phyloP scores from a whole-genome alignment of 2,329 filamentous ascomycete genomes.

The Colletotrichum sp. region DNA sequence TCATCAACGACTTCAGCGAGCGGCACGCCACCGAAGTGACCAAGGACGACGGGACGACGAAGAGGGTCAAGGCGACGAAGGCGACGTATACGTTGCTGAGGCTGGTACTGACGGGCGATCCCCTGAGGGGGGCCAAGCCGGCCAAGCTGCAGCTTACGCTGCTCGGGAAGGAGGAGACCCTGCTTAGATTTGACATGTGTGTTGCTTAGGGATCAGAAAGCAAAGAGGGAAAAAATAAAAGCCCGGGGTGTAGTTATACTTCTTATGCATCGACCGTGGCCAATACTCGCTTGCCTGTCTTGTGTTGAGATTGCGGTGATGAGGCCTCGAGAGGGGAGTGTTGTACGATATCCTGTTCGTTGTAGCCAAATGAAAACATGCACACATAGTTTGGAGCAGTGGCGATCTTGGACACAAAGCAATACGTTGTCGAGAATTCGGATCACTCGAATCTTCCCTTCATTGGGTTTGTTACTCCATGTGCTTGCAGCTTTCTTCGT shows the following conservation, averaged over 20 bases:
- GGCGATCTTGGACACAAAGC: neutral
- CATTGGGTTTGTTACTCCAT: neutral
- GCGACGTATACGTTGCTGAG: slow-evolving; percentile 11
- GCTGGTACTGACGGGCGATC: slow-evolving; percentile 16
- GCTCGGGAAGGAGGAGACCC: slow-evolving; percentile 15
- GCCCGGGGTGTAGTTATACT: neutral
- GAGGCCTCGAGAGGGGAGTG: neutral
- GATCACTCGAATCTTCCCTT: neutral
- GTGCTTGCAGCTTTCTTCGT: neutral
- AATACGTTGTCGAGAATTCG: neutral
- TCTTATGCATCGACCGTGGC: neutral
- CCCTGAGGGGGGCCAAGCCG: slow-evolving; percentile 15
- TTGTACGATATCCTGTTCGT: neutral
- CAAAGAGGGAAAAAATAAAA: too few relatives aligned
- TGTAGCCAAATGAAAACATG: neutral
- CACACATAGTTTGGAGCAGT: neutral
- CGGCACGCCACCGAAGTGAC: neutral
- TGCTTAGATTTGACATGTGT: slow-evolving; percentile 17
- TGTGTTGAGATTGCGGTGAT: neutral
- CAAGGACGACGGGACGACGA: neutral
- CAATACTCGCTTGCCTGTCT: neutral
- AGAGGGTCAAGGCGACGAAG: neutral
- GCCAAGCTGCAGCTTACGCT: slow-evolving; percentile 22
- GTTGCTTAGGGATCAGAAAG: neutral
- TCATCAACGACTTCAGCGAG: slow-evolving; percentile 1